These are phyloP conservation scores for Capronia coronata DNA, from an alignment of 2,329 filamentous ascomycete genomes.

Conservation along the genomic window DNA sequence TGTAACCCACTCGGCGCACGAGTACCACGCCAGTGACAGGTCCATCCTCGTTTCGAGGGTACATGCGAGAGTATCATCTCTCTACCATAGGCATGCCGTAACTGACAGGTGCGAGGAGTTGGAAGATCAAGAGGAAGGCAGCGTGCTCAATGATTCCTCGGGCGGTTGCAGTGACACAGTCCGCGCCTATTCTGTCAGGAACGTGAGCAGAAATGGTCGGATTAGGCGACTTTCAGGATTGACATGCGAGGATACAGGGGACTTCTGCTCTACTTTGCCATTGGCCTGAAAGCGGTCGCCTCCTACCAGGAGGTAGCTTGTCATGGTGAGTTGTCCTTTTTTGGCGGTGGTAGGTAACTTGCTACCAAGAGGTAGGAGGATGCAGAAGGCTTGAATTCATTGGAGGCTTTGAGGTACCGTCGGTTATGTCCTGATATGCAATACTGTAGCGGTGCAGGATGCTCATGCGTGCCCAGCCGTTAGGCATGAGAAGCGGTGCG, in stretches of 20 bases:
- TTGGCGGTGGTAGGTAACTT: too few relatives aligned
- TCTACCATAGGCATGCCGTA: background rate
- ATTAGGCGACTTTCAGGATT: background rate
- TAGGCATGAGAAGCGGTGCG: conserved; percentile 2
- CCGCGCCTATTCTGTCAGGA: background rate
- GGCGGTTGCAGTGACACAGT: background rate
- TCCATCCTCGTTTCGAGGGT: conserved; percentile 11
- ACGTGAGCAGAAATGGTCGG: background rate
- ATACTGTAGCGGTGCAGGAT: background rate
- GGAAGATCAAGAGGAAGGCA: background rate
- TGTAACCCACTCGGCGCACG: conserved; percentile 4
- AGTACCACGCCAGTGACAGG: conserved; percentile 16
- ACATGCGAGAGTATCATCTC: background rate
- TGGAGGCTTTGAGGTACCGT: background rate
- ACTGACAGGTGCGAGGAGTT: background rate
- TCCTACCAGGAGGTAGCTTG: too few relatives aligned
- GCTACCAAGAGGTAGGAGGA: background rate
- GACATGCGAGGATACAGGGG: too few relatives aligned
- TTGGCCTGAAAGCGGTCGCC: too few relatives aligned
- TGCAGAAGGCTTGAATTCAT: background rate
- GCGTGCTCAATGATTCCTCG: background rate
- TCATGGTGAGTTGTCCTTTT: too few relatives aligned
- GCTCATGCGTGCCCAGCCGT: conserved; percentile 7
- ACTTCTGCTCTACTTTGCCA: too few relatives aligned
- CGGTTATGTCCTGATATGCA: conserved; percentile 6